phyloP scores from a whole-genome alignment of 2,329 filamentous ascomycete species.

The Xylaria sp. region DNA sequence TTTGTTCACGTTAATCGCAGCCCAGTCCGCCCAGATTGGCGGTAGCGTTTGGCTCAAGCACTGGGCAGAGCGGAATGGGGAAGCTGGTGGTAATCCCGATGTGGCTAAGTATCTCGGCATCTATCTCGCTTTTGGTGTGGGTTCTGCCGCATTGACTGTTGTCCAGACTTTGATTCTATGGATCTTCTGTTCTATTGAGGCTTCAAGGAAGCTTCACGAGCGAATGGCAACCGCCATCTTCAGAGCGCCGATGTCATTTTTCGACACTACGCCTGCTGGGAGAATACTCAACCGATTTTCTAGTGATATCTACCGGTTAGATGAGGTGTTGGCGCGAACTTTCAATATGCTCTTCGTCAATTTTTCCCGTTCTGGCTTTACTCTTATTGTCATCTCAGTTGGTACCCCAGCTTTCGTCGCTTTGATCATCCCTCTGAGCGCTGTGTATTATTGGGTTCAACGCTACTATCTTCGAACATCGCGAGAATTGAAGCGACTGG shows the following conservation, averaged over 20 bases:
- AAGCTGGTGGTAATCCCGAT: constrained; percentile 73
- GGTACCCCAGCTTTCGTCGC: constrained; percentile 83
- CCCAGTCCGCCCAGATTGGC: constrained; percentile 86
- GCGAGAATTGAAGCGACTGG: constrained; percentile 92
- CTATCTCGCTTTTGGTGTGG: constrained; percentile 94
- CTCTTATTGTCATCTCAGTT: constrained; percentile 83
- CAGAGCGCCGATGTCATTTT: constrained; percentile 97
- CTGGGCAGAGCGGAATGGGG: constrained; percentile 86
- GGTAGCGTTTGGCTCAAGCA: constrained; percentile 91
- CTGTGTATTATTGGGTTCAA: constrained; percentile 91
- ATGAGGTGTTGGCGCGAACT: constrained; percentile 92
- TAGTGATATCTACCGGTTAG: constrained; percentile 83
- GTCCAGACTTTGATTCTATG: constrained; percentile 93
- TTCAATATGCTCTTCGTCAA: constrained; percentile 97
- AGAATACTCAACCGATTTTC: constrained; percentile 97
- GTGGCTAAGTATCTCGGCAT: constrained; percentile 93
- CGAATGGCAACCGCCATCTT: constrained; percentile 98
- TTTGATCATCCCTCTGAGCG: constrained; percentile 82
- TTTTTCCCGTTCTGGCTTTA: constrained; percentile 80
- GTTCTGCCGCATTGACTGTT: constrained; percentile 85
- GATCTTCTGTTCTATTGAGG: constrained; percentile 99
- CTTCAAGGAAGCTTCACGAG: constrained; percentile 95
- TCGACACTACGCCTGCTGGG: constrained; percentile 96
- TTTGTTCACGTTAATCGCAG: constrained; percentile 77
- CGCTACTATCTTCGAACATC: constrained; percentile 97